A percentile compares a stretch with the other conserved stretches of the same genome.
Evolutionary conservation across 78 protist species (phyloP).

Genomic region (Speleostelium caveatum): DNA sequence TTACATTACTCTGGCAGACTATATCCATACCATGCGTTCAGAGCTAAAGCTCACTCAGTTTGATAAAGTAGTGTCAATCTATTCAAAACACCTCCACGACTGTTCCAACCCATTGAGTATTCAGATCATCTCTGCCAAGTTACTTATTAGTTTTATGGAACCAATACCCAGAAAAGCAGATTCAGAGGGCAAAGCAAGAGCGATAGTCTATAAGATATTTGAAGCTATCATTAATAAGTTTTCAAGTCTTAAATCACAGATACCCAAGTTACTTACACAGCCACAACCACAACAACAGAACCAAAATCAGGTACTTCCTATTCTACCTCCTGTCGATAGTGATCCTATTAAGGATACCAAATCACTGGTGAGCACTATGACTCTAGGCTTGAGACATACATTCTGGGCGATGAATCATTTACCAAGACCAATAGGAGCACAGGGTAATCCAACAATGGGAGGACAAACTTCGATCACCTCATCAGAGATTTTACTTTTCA

Average conservation of each 20-base stretch:
- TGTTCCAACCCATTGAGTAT: constrained; percentile 82
- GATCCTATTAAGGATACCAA: constrained; percentile 75
- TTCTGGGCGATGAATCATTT: constrained; percentile 79
- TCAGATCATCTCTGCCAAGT: constrained; percentile 92
- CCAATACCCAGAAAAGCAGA: constrained; percentile 67
- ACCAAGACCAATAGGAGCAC: background rate
- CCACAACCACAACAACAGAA: background rate
- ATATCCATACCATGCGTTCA: constrained; percentile 90
- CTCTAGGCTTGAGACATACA: constrained; percentile 89
- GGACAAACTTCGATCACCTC: too few relatives aligned
- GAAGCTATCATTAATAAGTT: constrained; percentile 89
- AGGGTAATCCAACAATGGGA: too few relatives aligned
- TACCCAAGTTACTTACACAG: constrained; percentile 72
- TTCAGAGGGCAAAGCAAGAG: constrained; percentile 50
- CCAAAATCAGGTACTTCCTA: background rate
- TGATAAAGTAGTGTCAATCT: constrained; percentile 81
- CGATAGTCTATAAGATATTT: constrained; percentile 83
- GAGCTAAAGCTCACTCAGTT: constrained; percentile 84
- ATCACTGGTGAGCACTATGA: constrained; percentile 83
- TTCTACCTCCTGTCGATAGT: background rate
- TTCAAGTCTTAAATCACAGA: constrained; percentile 55
- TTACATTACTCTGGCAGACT: constrained; percentile 91
- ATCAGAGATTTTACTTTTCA: constrained; percentile 61
- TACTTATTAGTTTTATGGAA: constrained; percentile 93
- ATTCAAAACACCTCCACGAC: constrained; percentile 91